phyloP scores from a whole-genome alignment of 768 basidiomycete genomes.

The Mycena galericulata region DNA sequence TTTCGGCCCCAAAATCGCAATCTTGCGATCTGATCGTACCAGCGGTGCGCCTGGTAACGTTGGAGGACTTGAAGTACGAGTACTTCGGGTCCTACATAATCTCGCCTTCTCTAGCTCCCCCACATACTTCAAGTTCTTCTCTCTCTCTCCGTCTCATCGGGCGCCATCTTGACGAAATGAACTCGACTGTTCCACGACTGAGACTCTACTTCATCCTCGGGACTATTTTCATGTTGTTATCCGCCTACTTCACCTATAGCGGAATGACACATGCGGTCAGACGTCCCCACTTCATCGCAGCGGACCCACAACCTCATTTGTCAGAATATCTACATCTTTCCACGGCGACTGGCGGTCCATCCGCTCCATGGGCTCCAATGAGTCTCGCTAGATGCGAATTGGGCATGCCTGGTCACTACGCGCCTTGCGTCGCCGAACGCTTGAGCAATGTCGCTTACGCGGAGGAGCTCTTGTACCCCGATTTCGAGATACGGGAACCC shows the following conservation, averaged over 20 bases:
- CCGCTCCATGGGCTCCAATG: slow-evolving; percentile 22
- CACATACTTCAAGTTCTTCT: too few species aligned
- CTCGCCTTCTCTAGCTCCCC: too few species aligned
- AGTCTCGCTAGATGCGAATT: slow-evolving; percentile 15
- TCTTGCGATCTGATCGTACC: too few species aligned
- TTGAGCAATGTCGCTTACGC: slow-evolving; percentile 18
- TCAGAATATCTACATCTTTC: slow-evolving; percentile 2
- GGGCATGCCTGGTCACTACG: slow-evolving; percentile 27
- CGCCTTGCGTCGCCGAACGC: slow-evolving; percentile 19
- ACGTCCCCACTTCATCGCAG: background rate
- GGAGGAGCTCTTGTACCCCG: slow-evolving; percentile 31
- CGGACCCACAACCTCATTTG: background rate
- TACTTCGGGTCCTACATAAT: too few species aligned
- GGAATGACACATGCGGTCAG: background rate
- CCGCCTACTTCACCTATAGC: background rate
- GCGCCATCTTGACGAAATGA: too few species aligned
- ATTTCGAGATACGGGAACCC: slow-evolving; percentile 28
- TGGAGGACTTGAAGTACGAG: too few species aligned
- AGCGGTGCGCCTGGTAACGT: too few species aligned
- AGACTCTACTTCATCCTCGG: background rate
- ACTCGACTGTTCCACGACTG: too few species aligned
- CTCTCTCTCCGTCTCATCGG: too few species aligned
- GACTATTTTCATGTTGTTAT: background rate
- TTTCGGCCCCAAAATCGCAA: too few species aligned
- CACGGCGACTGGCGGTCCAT: background rate